Evolutionary conservation across 345 rosid species (phyloP).

Genomic region (Laguncularia racemosa): DNA sequence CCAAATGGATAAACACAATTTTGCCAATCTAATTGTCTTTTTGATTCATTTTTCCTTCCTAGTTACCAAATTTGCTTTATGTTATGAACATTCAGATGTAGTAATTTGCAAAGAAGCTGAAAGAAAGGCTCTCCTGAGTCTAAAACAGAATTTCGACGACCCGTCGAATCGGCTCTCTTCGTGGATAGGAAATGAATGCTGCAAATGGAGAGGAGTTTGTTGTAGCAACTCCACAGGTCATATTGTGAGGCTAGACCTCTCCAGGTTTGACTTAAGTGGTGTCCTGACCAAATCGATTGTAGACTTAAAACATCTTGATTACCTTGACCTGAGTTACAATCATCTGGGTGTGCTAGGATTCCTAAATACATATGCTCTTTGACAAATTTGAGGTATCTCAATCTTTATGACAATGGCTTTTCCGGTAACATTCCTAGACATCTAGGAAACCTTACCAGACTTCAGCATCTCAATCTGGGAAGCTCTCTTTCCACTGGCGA

Average conservation of each 20-base stretch:
- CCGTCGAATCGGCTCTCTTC: too few relatives aligned
- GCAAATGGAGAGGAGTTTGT: neutral
- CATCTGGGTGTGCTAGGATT: neutral
- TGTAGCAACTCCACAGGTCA: constrained; percentile 1
- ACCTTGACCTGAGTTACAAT: neutral
- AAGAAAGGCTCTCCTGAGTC: too few relatives aligned
- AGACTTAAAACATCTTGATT: constrained; percentile 4
- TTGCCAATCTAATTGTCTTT: too few relatives aligned
- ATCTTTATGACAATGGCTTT: constrained; percentile 16
- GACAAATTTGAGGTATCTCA: constrained; percentile 7
- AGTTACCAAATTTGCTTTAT: too few relatives aligned
- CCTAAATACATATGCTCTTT: neutral
- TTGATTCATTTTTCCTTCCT: too few relatives aligned
- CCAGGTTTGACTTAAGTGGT: neutral
- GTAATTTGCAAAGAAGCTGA: too few relatives aligned
- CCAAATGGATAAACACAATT: too few relatives aligned
- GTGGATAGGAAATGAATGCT: neutral
- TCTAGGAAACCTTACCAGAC: constrained; percentile 21
- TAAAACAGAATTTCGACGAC: too few relatives aligned
- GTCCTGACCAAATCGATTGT: neutral
- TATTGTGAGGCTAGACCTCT: neutral
- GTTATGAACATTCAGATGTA: too few relatives aligned
- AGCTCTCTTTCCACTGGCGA: neutral
- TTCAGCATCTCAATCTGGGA: constrained; percentile 13
- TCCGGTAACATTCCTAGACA: constrained; percentile 16